Percentiles rank a stretch among this genome's conserved stretches.
phyloP scores from a whole-genome alignment of 2,329 filamentous ascomycete species.

The Teratosphaeria pseudoeucalypti region DNA sequence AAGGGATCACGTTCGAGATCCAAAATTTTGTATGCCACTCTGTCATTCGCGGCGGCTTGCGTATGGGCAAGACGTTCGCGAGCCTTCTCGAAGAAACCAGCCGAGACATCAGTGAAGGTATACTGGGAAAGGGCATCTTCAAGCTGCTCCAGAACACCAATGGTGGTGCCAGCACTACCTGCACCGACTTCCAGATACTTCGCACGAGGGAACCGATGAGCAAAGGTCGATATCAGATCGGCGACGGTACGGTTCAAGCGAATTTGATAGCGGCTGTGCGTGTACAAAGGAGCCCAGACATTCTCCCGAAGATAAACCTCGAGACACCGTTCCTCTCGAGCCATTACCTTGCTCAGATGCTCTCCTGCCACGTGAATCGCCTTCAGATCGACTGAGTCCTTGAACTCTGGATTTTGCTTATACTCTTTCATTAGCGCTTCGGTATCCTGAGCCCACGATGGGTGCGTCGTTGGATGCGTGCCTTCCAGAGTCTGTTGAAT shows the following conservation, averaged over 20 bases:
- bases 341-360: not conserved
- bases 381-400: not conserved
- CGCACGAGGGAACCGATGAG: not conserved
- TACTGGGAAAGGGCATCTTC: constrained; percentile 20
- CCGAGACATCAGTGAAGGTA: constrained; percentile 37
- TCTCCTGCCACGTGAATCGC: not conserved
- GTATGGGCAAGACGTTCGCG: constrained; percentile 18
- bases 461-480: not conserved
- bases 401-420: not conserved
- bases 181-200: not conserved
- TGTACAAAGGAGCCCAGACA: not conserved
- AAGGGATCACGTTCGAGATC: constrained; percentile 23
- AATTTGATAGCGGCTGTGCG: not conserved
- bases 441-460: not conserved
- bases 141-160: not conserved
- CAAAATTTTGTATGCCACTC: constrained; percentile 23
- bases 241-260: not conserved
- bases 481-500: not conserved
- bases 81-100: constrained; percentile 31
- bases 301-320: not conserved
- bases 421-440: not conserved
- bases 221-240: not conserved
- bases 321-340: not conserved
- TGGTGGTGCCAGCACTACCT: not conserved
- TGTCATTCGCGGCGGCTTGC: constrained; percentile 8